Base-by-base conservation (phyloP, 2,329 filamentous ascomycete species). In the Ophiocordyceps camponoti-floridani region DNA sequence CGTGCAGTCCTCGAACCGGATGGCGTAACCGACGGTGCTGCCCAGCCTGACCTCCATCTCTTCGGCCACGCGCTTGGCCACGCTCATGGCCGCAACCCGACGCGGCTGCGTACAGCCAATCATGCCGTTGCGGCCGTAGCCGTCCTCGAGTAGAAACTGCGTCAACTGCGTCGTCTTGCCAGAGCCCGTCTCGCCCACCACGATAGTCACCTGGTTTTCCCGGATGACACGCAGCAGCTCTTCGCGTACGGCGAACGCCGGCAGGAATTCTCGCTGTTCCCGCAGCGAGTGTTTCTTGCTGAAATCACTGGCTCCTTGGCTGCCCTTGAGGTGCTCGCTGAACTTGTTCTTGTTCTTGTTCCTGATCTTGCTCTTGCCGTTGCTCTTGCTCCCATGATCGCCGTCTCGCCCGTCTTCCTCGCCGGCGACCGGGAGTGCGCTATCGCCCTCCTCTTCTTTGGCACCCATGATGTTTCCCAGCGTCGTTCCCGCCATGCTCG, bases 81-180 rank as follows among this genome's bases (percentile, higher is more conserved):
- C 91, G 2, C 87, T 94, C 80, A 96, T 94, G 49, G 91, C 91
- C 26, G 91, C 91, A 10, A 96, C 91, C 72, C 91, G 86, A 59
- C 91, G 85, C 43, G 91, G 91, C 53, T 98, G 91, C 0, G 93
- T 98, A 59, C 91, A 98, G 1, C 91, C 91, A 42, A 98, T 91
- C 47, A 95, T 82, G 35, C 35, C 35, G 46, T 82, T 68, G 51
- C 93, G 84, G 2, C 81, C 82, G 56, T 91, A 95, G 0, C 91
- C 91, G 42, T 76, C 88, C 62, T 98, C 91, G 1, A 88, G 89
- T n/a, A 98, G 72, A 53, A 93, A 98, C 52, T 98, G 91, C 0
- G 91, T 95, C 46, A 98, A 62, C 58, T 98, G 91, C 0, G 91
- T 98, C 0, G 91, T 98, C 63, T 98, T 98, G 52, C 91, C 91